Evolutionary conservation across 2,329 filamentous ascomycete genomes (phyloP).

Genomic region (Colletotrichum sp.): DNA sequence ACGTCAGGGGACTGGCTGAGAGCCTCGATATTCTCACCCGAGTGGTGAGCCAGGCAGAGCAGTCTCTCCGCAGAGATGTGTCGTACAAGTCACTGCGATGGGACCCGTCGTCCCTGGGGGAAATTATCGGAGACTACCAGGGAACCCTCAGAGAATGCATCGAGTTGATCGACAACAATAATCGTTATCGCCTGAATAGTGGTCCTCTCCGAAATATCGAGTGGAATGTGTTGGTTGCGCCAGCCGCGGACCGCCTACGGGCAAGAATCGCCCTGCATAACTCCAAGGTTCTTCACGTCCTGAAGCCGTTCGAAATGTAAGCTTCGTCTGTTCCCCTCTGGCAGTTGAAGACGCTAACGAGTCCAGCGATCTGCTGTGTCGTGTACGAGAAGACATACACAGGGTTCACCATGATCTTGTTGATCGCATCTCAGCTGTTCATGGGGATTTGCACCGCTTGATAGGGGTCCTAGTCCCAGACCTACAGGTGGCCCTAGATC

Average conservation of each 20-base stretch:
- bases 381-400: constrained; percentile 28
- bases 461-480: constrained; percentile 25
- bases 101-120: constrained; percentile 22
- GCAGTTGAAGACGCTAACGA: not conserved
- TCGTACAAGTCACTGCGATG: constrained; percentile 22
- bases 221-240: constrained; percentile 40
- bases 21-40: constrained; percentile 34
- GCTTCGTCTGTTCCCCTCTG: not conserved
- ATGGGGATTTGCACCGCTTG: constrained; percentile 20
- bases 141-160: constrained; percentile 35
- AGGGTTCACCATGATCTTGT: constrained; percentile 23
- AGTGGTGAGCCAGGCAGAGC: constrained; percentile 31
- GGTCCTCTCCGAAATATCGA: constrained; percentile 35
- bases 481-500: constrained; percentile 20
- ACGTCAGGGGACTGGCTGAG: constrained; percentile 32
- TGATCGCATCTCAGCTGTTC: constrained; percentile 15
- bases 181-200: constrained; percentile 28
- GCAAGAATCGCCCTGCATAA: constrained; percentile 36
- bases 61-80: constrained; percentile 28
- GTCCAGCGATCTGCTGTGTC: constrained; percentile 34
- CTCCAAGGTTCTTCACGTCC: constrained; percentile 34
- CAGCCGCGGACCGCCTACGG: constrained; percentile 34
- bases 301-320: constrained; percentile 42
- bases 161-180: constrained; percentile 31
- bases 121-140: constrained; percentile 36